Conservation (phyloP, 768 basidiomycete species). For the Mycena belliarum region DNA sequence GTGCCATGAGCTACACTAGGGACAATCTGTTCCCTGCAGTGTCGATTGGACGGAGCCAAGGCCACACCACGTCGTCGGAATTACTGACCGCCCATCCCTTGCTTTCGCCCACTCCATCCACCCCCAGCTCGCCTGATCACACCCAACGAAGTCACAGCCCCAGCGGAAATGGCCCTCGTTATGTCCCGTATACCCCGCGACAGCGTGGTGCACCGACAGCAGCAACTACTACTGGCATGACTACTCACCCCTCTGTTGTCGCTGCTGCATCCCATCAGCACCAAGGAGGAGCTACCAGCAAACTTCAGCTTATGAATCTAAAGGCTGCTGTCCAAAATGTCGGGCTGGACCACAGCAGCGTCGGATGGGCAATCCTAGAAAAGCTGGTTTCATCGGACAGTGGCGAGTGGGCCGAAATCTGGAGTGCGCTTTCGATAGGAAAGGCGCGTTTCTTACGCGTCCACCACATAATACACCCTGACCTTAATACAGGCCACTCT, state of each 20-base stretch:
- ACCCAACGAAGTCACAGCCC: constrained; percentile 30
- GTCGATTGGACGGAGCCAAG: constrained; percentile 55
- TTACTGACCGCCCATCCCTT: constrained; percentile 64
- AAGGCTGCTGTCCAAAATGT: constrained; percentile 71
- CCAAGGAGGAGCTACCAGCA: constrained; percentile 63
- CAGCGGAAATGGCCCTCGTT: constrained; percentile 49
- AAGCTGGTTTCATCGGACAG: constrained; percentile 57
- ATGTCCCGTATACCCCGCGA: constrained; percentile 19
- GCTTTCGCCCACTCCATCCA: constrained; percentile 43
- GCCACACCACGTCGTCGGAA: constrained; percentile 51
- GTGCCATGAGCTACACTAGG: constrained; percentile 10
- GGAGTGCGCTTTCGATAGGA: constrained; percentile 59
- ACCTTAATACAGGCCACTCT: constrained; percentile 64
- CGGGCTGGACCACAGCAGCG: constrained; percentile 60
- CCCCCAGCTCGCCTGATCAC: constrained; percentile 30
- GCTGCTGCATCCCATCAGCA: constrained; percentile 33
- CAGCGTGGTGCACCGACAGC: constrained; percentile 19
- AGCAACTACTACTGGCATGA: constrained; percentile 22
- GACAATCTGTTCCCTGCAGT: constrained; percentile 47
- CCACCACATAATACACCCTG: background rate
- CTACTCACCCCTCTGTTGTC: constrained; percentile 19
- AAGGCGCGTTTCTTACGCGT: constrained; percentile 50
- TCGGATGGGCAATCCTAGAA: constrained; percentile 82
- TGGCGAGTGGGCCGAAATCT: constrained; percentile 72
- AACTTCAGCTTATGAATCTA: constrained; percentile 57